Evolutionary conservation across 176 grass and related monocot species (phyloP).

Genomic region (Eragrostis curvula): DNA sequence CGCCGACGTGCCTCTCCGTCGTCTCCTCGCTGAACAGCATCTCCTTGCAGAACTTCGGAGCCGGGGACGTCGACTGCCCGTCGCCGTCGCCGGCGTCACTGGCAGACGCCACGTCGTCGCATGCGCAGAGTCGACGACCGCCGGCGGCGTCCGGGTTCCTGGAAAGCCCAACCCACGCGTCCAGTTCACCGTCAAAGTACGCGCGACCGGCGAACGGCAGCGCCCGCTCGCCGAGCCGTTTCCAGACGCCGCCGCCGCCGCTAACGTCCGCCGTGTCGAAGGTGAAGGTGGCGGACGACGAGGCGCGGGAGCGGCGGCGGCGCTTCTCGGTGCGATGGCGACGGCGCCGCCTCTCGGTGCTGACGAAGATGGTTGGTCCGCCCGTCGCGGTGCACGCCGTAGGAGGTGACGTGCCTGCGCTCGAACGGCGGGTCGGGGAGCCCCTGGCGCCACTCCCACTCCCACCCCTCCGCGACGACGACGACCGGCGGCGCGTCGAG

Average conservation of each 20-base stretch:
- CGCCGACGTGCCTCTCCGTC: slow-evolving; percentile 1
- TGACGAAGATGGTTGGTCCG: background rate
- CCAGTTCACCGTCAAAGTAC: background rate
- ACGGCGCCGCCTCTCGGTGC: too few species aligned
- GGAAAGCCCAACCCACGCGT: slow-evolving; percentile 11
- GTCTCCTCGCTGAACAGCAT: background rate
- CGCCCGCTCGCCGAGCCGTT: too few species aligned
- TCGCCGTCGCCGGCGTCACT: too few species aligned
- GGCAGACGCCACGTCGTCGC: background rate
- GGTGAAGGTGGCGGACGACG: too few species aligned
- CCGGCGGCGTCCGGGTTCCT: background rate
- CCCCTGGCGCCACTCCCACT: background rate
- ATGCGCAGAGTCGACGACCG: background rate
- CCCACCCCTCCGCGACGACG: too few species aligned
- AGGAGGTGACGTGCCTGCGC: background rate
- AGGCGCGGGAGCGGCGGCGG: too few species aligned
- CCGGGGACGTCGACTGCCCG: background rate
- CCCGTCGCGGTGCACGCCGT: background rate
- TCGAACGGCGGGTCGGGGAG: background rate
- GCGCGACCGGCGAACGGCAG: background rate
- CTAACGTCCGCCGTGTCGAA: too few species aligned
- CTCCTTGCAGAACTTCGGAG: slow-evolving; percentile 2
- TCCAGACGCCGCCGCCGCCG: too few species aligned
- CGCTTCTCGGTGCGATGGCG: too few species aligned
- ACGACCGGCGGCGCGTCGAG: background rate